Base-by-base conservation (phyloP, 805 yeast genomes). In the Hanseniaspora thailandica region DNA sequence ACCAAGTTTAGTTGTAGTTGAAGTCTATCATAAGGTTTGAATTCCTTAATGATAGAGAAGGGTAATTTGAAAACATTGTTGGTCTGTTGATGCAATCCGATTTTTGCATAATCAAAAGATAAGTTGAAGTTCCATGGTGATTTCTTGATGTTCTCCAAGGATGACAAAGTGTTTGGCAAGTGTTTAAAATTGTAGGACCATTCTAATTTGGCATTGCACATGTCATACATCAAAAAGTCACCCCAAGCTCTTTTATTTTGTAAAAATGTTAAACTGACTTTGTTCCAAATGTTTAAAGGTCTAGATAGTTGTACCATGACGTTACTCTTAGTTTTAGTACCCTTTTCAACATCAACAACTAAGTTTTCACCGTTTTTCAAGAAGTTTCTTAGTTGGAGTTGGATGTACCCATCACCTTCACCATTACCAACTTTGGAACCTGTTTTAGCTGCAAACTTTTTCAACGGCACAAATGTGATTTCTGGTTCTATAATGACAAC, bases 391-490 rank as follows among this genome's bases (percentile, higher is more conserved):
- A 73, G 70, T 65, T 80, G 88, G 54, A 89, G 78, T 31, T 86
- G 82, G 45, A 87, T 74, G 62, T 89, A 88, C 1, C 97, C 97
- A 63, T 86, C 93, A 30, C 97, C 98, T 70, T 93, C 97, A 31
- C 95, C 95, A 63, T 93, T 90, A 1, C 97, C 97, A 7, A 93
- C 78, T 66, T 88, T 89, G 1, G 97, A 93, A 4, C 99, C 99
- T 1, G 97, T 86, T 60, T 84, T 85, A 51, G 95, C 89, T 56
- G 77, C 75, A 60, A 88, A 84, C 58, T 76, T 75, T 59, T 86
- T 86, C 4, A 76, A 76, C 0, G 90, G 89, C 5, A 58, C 38
- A 10, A 71, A 47, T 34, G 66, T 62, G 13, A 70, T 46, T 17
- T 57, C 61, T 17, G 72, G 69, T 6, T 61, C 61, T 2, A 69